Evolutionary conservation across 73 alveolate genomes (phyloP).

Genomic region (Paramecium biaurelia): DNA sequence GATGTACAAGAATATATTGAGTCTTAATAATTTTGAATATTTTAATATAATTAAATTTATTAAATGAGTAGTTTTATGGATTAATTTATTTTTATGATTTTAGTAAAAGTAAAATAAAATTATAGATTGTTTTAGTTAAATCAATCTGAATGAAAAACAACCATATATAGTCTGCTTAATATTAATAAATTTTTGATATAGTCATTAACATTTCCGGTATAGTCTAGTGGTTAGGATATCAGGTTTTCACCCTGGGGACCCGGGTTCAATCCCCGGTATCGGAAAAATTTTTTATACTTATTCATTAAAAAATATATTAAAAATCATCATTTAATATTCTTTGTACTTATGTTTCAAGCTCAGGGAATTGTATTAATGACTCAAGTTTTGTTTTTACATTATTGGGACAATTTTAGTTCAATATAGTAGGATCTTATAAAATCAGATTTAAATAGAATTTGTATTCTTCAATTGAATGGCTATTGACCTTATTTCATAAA

Average conservation of each 20-base stretch:
- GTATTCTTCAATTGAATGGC: neutral
- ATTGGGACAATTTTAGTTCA: neutral
- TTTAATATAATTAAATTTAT: too few relatives aligned
- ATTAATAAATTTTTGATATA: neutral
- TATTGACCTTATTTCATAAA: neutral
- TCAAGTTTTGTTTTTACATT: neutral
- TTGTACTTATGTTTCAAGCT: neutral
- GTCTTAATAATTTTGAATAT: too few relatives aligned
- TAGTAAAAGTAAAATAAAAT: neutral
- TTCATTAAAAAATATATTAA: neutral
- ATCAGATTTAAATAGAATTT: neutral
- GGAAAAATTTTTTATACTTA: constrained; percentile 23
- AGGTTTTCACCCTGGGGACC: constrained; percentile 61
- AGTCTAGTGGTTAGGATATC: constrained; percentile 58
- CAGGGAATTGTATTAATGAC: neutral
- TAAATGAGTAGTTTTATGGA: too few relatives aligned
- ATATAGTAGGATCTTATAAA: neutral
- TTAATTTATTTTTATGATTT: too few relatives aligned
- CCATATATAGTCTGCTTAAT: neutral
- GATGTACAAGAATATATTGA: too few relatives aligned
- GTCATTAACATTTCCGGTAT: constrained; percentile 42
- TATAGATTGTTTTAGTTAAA: too few relatives aligned
- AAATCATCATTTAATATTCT: neutral
- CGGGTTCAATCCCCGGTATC: constrained; percentile 61
- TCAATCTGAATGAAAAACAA: neutral